A percentile compares a stretch with the other conserved stretches of the same genome.
phyloP scores from a whole-genome alignment of 2,329 filamentous ascomycete genomes.

The Cladosporium sp. region DNA sequence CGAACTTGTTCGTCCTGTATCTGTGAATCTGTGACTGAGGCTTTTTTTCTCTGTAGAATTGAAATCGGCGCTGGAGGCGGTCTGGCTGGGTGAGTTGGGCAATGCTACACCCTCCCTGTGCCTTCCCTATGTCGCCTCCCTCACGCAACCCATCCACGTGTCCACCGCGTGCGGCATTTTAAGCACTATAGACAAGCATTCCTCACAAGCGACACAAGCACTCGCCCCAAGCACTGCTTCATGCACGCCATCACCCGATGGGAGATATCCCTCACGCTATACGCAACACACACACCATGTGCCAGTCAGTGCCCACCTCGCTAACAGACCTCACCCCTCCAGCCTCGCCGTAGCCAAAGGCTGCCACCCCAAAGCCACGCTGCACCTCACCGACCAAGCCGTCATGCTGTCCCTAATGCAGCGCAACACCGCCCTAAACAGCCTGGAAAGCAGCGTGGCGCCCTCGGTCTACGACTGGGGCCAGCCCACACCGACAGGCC shows the following conservation, averaged over 20 bases:
- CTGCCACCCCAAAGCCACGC: constrained; percentile 55
- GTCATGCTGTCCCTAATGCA: constrained; percentile 85
- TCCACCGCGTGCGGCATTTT: not conserved
- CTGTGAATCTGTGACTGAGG: constrained; percentile 4
- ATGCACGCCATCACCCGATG: constrained; percentile 10
- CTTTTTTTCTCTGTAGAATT: constrained; percentile 58
- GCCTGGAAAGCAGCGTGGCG: constrained; percentile 62
- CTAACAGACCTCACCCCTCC: constrained; percentile 5
- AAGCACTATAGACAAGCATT: constrained; percentile 9
- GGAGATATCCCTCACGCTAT: not conserved
- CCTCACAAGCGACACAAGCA: not conserved
- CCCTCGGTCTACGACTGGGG: constrained; percentile 81
- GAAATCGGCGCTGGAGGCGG: constrained; percentile 92
- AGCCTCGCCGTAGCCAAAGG: constrained; percentile 61
- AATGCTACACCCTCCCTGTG: not conserved
- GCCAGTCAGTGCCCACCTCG: not conserved
- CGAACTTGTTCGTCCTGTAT: not conserved
- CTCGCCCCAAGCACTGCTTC: not conserved
- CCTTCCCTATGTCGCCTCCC: not conserved
- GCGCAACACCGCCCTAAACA: constrained; percentile 83
- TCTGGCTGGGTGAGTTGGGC: constrained; percentile 63
- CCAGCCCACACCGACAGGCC: constrained; percentile 41
- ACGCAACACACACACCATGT: not conserved
- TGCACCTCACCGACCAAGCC: constrained; percentile 83
- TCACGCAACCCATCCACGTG: not conserved